A percentile compares a stretch with the other conserved stretches of the same genome.
phyloP scores from a whole-genome alignment of 441 rosid genomes.

The Gossypium lobatum region DNA sequence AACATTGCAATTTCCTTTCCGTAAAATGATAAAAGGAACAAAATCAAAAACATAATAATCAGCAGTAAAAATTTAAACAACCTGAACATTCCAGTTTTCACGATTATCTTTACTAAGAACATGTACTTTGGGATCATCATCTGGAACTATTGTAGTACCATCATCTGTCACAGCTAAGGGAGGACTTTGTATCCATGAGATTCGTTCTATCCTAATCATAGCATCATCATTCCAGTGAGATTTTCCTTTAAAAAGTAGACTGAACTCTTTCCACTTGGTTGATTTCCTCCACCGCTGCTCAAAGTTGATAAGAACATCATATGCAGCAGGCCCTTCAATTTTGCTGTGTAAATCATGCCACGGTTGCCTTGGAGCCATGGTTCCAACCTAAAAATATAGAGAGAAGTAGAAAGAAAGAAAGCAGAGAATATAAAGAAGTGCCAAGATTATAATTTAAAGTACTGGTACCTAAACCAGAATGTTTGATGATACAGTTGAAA shows the following conservation, averaged over 20 bases:
- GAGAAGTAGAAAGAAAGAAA: background rate
- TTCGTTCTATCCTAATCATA: slow-evolving; percentile 68
- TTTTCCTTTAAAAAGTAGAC: slow-evolving; percentile 46
- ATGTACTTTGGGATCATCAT: slow-evolving; percentile 48
- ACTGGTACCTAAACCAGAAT: background rate
- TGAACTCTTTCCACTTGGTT: slow-evolving; percentile 67
- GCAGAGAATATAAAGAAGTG: background rate
- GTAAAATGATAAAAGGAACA: background rate
- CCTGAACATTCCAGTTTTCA: slow-evolving; percentile 93
- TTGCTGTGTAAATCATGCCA: slow-evolving; percentile 95
- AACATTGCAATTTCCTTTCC: slow-evolving; percentile 13
- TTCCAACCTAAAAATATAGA: slow-evolving; percentile 36
- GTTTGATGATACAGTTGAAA: background rate
- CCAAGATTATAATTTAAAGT: background rate
- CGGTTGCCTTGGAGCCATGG: slow-evolving; percentile 86
- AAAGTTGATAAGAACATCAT: slow-evolving; percentile 88
- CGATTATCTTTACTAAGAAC: slow-evolving; percentile 58
- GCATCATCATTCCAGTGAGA: slow-evolving; percentile 78
- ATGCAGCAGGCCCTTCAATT: slow-evolving; percentile 91
- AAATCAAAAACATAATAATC: background rate
- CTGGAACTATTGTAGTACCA: slow-evolving; percentile 50
- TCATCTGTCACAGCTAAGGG: slow-evolving; percentile 24
- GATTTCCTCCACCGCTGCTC: slow-evolving; percentile 95
- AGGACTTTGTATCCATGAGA: slow-evolving; percentile 90
- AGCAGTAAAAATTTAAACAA: slow-evolving; percentile 18